Evolutionary conservation across 257 asterid genomes (phyloP).

Genomic region (Nyctanthes arbortristis): DNA sequence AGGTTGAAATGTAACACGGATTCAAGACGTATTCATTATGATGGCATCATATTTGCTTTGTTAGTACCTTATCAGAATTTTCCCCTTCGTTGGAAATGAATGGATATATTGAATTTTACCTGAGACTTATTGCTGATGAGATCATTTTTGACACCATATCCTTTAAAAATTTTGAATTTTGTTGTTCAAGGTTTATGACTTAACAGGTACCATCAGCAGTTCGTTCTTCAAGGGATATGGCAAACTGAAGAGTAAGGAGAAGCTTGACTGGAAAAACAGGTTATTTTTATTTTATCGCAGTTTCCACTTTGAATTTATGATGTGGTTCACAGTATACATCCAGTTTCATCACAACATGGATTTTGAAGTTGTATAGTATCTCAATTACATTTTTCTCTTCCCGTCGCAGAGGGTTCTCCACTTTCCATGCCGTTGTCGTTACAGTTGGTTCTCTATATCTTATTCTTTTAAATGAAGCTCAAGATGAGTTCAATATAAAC

Average conservation of each 20-base stretch:
- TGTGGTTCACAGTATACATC: background rate
- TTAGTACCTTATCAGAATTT: conserved; percentile 11
- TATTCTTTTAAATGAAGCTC: conserved; percentile 50
- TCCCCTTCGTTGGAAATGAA: conserved; percentile 2
- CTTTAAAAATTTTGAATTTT: conserved; percentile 32
- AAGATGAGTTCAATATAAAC: conserved; percentile 44
- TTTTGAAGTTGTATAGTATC: background rate
- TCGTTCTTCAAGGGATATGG: conserved; percentile 55
- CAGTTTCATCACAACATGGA: background rate
- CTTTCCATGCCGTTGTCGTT: conserved; percentile 75
- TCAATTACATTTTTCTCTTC: background rate
- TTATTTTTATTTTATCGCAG: conserved; percentile 27
- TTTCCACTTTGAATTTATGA: conserved; percentile 3
- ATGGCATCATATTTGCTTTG: too few relatives aligned
- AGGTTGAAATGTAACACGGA: background rate
- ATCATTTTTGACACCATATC: conserved; percentile 19
- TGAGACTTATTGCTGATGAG: background rate
- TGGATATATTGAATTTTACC: background rate
- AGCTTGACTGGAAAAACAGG: conserved; percentile 94
- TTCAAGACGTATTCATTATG: background rate
- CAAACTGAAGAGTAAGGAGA: conserved; percentile 61
- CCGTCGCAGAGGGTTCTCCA: conserved; percentile 78
- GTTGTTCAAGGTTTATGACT: conserved; percentile 71
- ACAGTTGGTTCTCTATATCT: conserved; percentile 69
- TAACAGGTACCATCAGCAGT: conserved; percentile 71